A percentile compares a stretch with the other conserved stretches of the same genome.
These are phyloP conservation scores for Coprinellus aureogranulatus DNA, from an alignment of 768 basidiomycete species.

Conservation along the genomic window DNA sequence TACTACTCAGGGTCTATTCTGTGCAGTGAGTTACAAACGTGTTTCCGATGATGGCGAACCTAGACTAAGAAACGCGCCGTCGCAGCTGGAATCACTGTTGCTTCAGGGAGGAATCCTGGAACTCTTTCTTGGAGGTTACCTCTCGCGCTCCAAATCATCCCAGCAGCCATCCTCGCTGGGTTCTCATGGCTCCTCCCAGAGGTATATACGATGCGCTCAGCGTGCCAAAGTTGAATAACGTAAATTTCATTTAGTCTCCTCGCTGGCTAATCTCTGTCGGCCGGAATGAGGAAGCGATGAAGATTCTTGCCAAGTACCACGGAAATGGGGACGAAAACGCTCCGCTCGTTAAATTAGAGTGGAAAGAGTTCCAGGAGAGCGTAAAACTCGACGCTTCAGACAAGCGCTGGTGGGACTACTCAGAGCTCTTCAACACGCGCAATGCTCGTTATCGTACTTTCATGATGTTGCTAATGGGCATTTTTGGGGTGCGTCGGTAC, in stretches of 20 bases:
- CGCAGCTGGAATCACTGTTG: conserved; percentile 42
- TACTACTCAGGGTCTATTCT: conserved; percentile 45
- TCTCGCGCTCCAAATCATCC: conserved; percentile 50
- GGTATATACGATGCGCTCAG: conserved; percentile 17
- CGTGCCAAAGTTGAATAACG: neutral
- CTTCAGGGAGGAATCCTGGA: conserved; percentile 33
- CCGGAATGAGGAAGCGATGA: conserved; percentile 45
- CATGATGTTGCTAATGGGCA: conserved; percentile 52
- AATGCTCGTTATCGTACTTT: conserved; percentile 46
- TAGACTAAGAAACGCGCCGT: neutral
- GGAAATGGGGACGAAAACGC: conserved; percentile 49
- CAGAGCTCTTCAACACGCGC: conserved; percentile 44
- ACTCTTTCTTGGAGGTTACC: conserved; percentile 49
- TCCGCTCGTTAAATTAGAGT: conserved; percentile 50
- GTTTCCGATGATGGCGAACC: neutral
- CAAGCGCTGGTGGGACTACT: conserved; percentile 60
- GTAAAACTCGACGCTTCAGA: conserved; percentile 51
- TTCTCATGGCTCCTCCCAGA: conserved; percentile 37
- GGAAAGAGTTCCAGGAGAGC: conserved; percentile 50
- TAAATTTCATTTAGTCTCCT: conserved; percentile 38
- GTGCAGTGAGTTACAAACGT: conserved; percentile 30
- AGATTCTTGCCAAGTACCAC: conserved; percentile 51
- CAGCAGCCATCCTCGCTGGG: conserved; percentile 37
- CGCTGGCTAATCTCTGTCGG: conserved; percentile 54
- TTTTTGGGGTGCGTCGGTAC: conserved; percentile 41